Conservation (phyloP, 106 monocot genomes). For the Iris macrosiphon region DNA sequence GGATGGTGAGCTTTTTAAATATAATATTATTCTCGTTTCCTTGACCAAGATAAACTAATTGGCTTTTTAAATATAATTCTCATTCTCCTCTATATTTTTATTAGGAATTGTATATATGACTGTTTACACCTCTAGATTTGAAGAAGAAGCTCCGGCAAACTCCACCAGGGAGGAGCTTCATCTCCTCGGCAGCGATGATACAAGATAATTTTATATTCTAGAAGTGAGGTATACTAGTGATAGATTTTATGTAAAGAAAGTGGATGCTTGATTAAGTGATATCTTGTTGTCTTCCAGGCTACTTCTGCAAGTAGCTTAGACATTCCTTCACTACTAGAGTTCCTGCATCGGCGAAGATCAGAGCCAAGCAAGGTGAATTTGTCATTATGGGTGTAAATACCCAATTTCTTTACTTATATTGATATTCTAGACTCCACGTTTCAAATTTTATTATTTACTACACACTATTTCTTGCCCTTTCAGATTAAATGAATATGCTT, state of each 20-base stretch:
- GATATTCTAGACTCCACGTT: background rate
- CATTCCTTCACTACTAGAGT: conserved; percentile 65
- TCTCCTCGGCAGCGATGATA: no score
- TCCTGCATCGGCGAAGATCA: conserved; percentile 75
- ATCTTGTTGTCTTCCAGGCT: conserved; percentile 37
- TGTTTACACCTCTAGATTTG: no score
- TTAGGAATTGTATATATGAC: no score
- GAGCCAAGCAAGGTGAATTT: conserved; percentile 56
- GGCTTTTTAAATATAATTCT: no score
- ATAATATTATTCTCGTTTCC: no score
- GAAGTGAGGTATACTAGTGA: no score
- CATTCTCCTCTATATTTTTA: no score
- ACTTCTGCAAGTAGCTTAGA: conserved; percentile 93
- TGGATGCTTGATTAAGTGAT: background rate
- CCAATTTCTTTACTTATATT: background rate
- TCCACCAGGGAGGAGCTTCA: no score
- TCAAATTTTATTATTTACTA: conserved; percentile 1
- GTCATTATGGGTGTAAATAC: background rate
- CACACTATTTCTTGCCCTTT: conserved; percentile 2
- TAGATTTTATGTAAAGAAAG: background rate
- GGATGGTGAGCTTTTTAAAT: no score
- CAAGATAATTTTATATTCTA: no score
- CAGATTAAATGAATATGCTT: conserved; percentile 78
- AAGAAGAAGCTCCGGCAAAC: no score
- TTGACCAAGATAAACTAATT: no score